A percentile compares a stretch with the other conserved stretches of the same genome.
These are phyloP conservation scores for Desmodesmus armatus DNA, from an alignment of 139 green algal genomes.

Conservation along the genomic window DNA sequence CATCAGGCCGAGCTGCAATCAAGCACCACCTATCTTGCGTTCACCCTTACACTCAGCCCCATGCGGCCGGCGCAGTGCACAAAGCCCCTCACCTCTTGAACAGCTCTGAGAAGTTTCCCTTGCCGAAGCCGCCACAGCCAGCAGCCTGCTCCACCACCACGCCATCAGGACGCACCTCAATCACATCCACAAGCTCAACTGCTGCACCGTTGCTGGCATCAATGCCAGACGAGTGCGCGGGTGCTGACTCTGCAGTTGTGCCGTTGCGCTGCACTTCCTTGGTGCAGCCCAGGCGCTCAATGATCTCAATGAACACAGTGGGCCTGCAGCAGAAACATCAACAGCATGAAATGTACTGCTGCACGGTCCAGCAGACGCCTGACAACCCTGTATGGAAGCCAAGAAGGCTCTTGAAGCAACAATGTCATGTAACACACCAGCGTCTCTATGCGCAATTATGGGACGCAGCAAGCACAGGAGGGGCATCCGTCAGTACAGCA, in stretches of 20 bases:
- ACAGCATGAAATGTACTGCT: no score
- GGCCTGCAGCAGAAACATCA: constrained; percentile 57
- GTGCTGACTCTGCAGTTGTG: constrained; percentile 1
- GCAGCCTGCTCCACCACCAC: constrained; percentile 79
- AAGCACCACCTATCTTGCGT: neutral
- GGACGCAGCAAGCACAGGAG: no score
- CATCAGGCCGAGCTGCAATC: neutral
- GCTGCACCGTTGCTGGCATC: constrained; percentile 22
- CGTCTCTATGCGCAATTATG: no score
- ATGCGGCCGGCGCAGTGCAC: neutral
- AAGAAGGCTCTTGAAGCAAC: no score
- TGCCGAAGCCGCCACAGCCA: constrained; percentile 98
- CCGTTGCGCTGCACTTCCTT: constrained; percentile 30
- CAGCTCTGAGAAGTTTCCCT: constrained; percentile 90
- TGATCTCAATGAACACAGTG: constrained; percentile 99
- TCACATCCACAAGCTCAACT: constrained; percentile 22
- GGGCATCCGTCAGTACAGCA: no score
- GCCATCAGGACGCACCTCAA: constrained; percentile 13
- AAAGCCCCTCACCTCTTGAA: constrained; percentile 77
- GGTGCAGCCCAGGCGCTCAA: constrained; percentile 93
- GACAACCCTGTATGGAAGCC: no score
- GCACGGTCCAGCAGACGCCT: neutral
- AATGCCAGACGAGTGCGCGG: constrained; percentile 6
- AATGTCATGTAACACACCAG: no score
- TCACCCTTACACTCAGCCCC: neutral